These are phyloP conservation scores for Colletotrichum karsti DNA, from an alignment of 2,329 filamentous ascomycete species.

Conservation along the genomic window DNA sequence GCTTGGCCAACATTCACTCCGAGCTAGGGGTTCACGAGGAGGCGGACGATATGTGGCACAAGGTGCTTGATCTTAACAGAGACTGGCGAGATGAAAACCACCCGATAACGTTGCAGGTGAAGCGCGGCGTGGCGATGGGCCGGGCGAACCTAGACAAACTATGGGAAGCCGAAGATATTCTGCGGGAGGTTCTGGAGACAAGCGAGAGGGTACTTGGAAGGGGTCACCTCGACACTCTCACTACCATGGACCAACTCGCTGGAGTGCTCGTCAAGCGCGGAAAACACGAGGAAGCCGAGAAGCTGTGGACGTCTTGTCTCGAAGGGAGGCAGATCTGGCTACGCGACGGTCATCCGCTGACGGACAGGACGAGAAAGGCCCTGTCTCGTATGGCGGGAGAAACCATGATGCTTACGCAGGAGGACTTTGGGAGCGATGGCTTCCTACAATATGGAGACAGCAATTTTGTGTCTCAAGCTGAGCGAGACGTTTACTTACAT, in stretches of 20 bases:
- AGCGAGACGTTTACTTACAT: background rate
- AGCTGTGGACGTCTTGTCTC: background rate
- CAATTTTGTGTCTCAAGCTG: background rate
- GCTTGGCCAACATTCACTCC: background rate
- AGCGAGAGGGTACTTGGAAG: conserved; percentile 1
- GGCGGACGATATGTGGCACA: background rate
- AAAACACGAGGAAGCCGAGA: background rate
- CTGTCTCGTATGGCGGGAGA: background rate
- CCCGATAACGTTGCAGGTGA: background rate
- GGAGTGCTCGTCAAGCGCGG: background rate
- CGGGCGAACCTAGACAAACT: conserved; percentile 40
- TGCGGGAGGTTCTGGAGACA: conserved; percentile 35
- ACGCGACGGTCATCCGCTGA: background rate
- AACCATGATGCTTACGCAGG: background rate
- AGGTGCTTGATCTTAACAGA: background rate
- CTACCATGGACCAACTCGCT: conserved; percentile 2
- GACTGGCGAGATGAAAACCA: background rate
- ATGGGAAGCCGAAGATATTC: conserved; percentile 39
- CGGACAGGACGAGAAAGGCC: background rate
- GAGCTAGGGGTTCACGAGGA: background rate
- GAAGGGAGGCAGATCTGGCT: background rate
- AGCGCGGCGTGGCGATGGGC: background rate
- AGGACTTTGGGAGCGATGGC: background rate
- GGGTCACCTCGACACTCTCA: background rate
- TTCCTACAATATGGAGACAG: background rate